Evolutionary conservation across 176 grass and related monocot species (phyloP).

Genomic region (Chloris gayana): DNA sequence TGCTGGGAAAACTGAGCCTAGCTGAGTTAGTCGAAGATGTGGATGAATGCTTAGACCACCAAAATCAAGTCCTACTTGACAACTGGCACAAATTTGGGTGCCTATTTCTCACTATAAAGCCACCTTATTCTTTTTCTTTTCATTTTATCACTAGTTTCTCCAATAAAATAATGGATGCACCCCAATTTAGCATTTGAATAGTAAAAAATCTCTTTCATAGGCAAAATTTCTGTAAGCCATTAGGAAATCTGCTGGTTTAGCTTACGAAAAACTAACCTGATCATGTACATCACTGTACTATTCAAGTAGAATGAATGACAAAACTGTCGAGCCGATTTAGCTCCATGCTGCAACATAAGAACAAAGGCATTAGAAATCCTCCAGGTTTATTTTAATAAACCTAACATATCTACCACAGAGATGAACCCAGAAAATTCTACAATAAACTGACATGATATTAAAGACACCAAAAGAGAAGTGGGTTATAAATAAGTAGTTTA

Average conservation of each 20-base stretch:
- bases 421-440: conserved; percentile 1
- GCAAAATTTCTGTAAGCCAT: not conserved
- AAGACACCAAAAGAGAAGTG: conserved; percentile 8
- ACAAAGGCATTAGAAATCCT: conserved; percentile 40
- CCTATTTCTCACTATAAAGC: not conserved
- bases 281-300: conserved; percentile 87
- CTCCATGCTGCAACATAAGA: conserved; percentile 68
- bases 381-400: not conserved
- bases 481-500: conserved; percentile 22
- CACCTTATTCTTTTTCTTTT: not conserved
- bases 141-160: not conserved
- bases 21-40: too few relatives aligned
- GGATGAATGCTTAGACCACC: not conserved
- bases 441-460: not conserved
- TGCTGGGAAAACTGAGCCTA: too few relatives aligned
- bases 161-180: conserved; percentile 2
- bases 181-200: conserved; percentile 15
- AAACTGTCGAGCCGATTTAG: conserved; percentile 86
- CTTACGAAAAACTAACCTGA: conserved; percentile 63
- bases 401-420: conserved; percentile 16
- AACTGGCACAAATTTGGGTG: not conserved
- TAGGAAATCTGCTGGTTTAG: conserved; percentile 1
- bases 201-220: conserved; percentile 8
- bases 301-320: conserved; percentile 91
- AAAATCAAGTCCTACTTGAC: not conserved